Conservation (phyloP, 202 grass and related monocot genomes). For the Elaeis oleifera region DNA sequence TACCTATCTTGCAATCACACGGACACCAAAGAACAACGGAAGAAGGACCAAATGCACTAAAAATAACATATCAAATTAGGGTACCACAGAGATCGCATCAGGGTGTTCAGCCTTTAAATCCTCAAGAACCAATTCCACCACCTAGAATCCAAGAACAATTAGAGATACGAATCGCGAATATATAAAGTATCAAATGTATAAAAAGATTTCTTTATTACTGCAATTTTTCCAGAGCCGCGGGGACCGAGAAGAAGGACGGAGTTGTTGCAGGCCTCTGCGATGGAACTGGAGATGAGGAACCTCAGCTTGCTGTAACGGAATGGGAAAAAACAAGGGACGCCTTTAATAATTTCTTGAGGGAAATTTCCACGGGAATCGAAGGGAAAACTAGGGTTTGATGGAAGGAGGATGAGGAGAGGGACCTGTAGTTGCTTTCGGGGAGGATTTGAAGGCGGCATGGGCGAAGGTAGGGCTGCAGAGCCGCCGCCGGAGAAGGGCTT, state of each 20-base stretch:
- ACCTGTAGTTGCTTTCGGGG: constrained; percentile 73
- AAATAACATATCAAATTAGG: neutral
- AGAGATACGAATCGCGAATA: neutral
- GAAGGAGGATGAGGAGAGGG: neutral
- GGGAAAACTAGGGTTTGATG: neutral
- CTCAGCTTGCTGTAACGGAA: constrained; percentile 54
- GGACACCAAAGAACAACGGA: neutral
- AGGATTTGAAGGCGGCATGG: constrained; percentile 49
- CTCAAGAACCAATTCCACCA: constrained; percentile 73
- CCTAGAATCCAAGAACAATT: constrained; percentile 28
- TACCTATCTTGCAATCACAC: neutral
- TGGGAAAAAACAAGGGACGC: neutral
- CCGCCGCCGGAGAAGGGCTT: constrained; percentile 39
- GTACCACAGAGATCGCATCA: constrained; percentile 72
- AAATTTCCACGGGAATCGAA: too few relatives aligned
- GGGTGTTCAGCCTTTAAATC: constrained; percentile 65
- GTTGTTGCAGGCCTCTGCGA: constrained; percentile 79
- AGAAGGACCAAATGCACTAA: neutral
- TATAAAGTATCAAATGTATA: too few relatives aligned
- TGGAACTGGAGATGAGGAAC: constrained; percentile 59
- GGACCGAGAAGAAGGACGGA: constrained; percentile 67
- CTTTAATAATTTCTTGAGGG: too few relatives aligned
- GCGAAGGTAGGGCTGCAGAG: constrained; percentile 56
- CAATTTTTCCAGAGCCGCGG: constrained; percentile 61
- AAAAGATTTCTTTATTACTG: constrained; percentile 13